Percentiles rank a stretch among this genome's conserved stretches.
Conservation (phyloP, 2,329 filamentous ascomycete species). For the Cordyceps fumosorosea region DNA sequence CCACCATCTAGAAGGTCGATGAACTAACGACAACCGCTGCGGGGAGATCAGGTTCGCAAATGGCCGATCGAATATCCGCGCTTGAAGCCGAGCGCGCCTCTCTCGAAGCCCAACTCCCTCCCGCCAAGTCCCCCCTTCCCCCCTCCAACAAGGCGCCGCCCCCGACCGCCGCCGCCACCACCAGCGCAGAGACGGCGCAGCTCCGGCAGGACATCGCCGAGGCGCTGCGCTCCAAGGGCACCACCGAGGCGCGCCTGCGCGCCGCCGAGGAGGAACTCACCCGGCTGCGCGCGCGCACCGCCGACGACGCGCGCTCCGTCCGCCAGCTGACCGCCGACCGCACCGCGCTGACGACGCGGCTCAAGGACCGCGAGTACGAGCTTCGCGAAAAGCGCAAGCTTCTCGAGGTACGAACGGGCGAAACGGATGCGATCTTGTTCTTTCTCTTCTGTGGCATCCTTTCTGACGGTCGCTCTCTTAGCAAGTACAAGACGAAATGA, state of each 20-base stretch:
- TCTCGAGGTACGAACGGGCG: constrained; percentile 50
- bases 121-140: constrained; percentile 2
- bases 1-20: background rate
- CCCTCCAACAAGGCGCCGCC: constrained; percentile 14
- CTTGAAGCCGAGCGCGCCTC: constrained; percentile 53
- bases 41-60: constrained; percentile 48
- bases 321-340: constrained; percentile 56
- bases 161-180: constrained; percentile 13
- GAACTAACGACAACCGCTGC: background rate
- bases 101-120: constrained; percentile 23
- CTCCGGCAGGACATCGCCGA: constrained; percentile 66
- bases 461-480: constrained; percentile 24
- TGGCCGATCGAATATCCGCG: constrained; percentile 60
- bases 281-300: constrained; percentile 52
- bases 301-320: constrained; percentile 55
- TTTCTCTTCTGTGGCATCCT: background rate
- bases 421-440: background rate
- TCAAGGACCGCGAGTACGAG: constrained; percentile 81
- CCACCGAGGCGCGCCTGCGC: constrained; percentile 59
- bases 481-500: constrained; percentile 89
- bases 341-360: constrained; percentile 53
- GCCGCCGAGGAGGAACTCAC: constrained; percentile 57
- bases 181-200: constrained; percentile 35
- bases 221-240: constrained; percentile 66
- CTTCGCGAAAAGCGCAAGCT: constrained; percentile 76